Percentiles rank a stretch among this genome's conserved stretches.
These are phyloP conservation scores for Candolleomyces efflorescens DNA, from an alignment of 768 basidiomycete genomes.

Conservation along the genomic window DNA sequence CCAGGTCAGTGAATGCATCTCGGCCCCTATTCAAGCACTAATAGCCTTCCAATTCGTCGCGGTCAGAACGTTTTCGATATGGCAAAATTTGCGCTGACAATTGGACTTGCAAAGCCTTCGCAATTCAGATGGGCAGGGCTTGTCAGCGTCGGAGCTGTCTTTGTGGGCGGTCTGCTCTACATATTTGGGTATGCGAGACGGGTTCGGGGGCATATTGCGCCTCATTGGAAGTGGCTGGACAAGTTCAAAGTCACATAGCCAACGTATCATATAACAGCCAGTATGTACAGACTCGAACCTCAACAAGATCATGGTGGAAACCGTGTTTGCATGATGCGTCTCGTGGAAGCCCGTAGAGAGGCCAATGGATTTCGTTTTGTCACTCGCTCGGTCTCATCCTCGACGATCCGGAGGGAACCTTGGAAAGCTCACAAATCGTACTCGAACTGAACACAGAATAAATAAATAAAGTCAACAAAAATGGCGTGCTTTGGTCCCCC, in stretches of 20 bases:
- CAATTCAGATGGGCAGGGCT: conserved; percentile 8
- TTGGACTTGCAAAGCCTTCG: conserved; percentile 6
- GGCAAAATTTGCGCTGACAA: conserved; percentile 5
- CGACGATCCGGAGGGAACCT: too few species aligned
- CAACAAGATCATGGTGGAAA: too few species aligned
- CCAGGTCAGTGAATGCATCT: conserved; percentile 13
- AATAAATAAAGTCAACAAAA: background rate
- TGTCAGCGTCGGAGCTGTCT: conserved; percentile 2
- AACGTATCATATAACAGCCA: too few species aligned
- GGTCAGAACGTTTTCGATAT: conserved; percentile 6
- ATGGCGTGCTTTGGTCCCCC: conserved; percentile 3
- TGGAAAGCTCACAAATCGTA: too few species aligned
- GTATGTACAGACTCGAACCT: too few species aligned
- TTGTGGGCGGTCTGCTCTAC: conserved; percentile 2
- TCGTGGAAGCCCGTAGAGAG: too few species aligned
- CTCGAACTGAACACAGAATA: too few species aligned
- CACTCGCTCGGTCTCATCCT: too few species aligned
- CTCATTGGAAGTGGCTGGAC: conserved; percentile 5
- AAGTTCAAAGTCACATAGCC: background rate
- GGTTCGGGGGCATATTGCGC: conserved; percentile 6
- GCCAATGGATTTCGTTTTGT: too few species aligned
- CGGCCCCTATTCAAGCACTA: background rate
- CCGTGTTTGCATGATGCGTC: too few species aligned
- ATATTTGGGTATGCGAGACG: conserved; percentile 1
- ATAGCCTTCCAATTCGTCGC: background rate